Evolutionary conservation across 2,329 filamentous ascomycete species (phyloP), one percentile per base, ranked within the genome.

Genomic region (Penicillium sp.): DNA sequence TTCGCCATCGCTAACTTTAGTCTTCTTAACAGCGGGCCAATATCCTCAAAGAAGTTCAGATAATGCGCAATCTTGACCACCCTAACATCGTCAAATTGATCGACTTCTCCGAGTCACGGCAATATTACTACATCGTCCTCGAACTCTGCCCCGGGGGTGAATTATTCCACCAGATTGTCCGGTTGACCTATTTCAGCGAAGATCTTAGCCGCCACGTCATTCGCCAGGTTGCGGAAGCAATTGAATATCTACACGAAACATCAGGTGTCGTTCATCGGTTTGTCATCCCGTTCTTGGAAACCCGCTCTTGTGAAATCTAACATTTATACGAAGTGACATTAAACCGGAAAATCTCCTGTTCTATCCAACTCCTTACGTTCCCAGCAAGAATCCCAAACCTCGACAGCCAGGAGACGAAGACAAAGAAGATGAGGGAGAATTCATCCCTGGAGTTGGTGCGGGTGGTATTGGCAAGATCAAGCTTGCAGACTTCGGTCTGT

Each of bases 331-430:
- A 38, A 72, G 69, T 57, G 69, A 72, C 41, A 99, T 99, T 77
- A 99, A 99, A 76, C 94, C 94, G 0, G 94, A 99, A 75, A 99
- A 99, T 69, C 86, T 99, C 53, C 80, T 99, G 3, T 99, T 97
- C 76, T 90, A 90, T 65, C 93, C 92, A 4, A 89, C 87, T 56
- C 88, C 91, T 0, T 87, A 94, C 61, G 75, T 95, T 19, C 90
- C 92, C 0, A 88, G 89, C 6, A 93, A 87, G 70, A 80, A 86
- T 51, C 91, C 90, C 1, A 91, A 91, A 75, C 90, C 91, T 2
- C 88, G 82, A 70, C 86, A 88, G 55, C 87, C 91, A 2, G 94
- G 94, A 28, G 94, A 99, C 65, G 94, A 99, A 75, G 93, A 97
- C 70, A 99, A 99, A 79, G 89, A 87, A 5, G 94, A 99, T 58